Conservation (phyloP, 495 filamentous ascomycete species). For the Sphaerosporella brunnea region DNA sequence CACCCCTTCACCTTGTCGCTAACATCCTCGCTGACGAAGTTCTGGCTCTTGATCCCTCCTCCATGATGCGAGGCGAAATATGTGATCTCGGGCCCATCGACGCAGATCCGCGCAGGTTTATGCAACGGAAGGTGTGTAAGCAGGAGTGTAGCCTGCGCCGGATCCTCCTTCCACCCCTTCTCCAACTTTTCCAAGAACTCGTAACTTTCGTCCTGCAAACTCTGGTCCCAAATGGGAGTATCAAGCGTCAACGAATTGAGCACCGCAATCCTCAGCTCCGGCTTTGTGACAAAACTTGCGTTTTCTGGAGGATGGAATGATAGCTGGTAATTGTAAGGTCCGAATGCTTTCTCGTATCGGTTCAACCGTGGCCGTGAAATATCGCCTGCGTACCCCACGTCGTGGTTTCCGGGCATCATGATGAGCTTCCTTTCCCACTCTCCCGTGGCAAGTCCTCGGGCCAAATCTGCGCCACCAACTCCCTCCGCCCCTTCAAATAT, state of each 20-base stretch:
- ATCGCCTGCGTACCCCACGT: constrained; percentile 90
- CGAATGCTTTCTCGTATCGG: constrained; percentile 69
- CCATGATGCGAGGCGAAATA: constrained; percentile 42
- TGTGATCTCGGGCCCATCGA: constrained; percentile 62
- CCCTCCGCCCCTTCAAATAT: constrained; percentile 54
- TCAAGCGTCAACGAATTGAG: constrained; percentile 88
- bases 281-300: constrained; percentile 26
- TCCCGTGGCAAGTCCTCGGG: constrained; percentile 36
- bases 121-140: constrained; percentile 85
- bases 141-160: constrained; percentile 49
- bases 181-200: constrained; percentile 53
- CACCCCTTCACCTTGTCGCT: constrained; percentile 55
- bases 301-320: constrained; percentile 43
- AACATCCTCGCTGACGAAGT: constrained; percentile 56
- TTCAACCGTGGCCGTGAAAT: constrained; percentile 49
- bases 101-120: constrained; percentile 65
- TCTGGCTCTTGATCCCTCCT: constrained; percentile 73
- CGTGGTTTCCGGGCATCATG: constrained; percentile 85
- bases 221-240: constrained; percentile 46
- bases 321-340: constrained; percentile 72
- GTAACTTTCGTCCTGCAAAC: constrained; percentile 56
- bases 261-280: constrained; percentile 61
- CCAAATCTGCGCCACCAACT: constrained; percentile 34
- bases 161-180: not conserved
- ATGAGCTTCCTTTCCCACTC: constrained; percentile 62